Conservation (phyloP, 2,329 filamentous ascomycete genomes). For the Colletotrichum melonis region DNA sequence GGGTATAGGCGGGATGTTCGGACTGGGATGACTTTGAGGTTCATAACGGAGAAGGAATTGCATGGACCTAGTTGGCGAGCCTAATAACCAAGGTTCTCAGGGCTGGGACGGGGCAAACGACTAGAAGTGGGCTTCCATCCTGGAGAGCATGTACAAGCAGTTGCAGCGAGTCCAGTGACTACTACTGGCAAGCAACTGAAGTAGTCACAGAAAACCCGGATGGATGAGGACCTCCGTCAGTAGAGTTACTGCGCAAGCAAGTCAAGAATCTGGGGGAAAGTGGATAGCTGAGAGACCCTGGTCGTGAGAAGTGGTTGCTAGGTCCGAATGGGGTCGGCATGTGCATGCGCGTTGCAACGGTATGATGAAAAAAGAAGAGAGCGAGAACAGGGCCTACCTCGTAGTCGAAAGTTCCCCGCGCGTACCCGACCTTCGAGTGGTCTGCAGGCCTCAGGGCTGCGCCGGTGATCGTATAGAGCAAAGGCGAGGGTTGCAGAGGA, state of each 20-base stretch:
- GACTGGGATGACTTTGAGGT: conserved; percentile 2
- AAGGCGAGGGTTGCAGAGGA: conserved; percentile 15
- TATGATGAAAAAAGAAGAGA: conserved; percentile 24
- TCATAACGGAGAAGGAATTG: conserved; percentile 9
- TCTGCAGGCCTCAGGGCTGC: conserved; percentile 1
- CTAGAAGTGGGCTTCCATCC: neutral
- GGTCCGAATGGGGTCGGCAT: conserved; percentile 2
- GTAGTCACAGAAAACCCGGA: neutral
- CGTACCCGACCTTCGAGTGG: conserved; percentile 2
- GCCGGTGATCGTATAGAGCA: neutral
- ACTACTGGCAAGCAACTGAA: neutral
- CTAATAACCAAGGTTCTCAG: neutral
- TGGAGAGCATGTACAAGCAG: too few species aligned
- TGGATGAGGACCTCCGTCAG: neutral
- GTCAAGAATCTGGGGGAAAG: conserved; percentile 1
- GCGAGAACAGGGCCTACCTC: neutral
- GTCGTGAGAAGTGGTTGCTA: neutral
- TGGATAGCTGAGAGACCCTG: neutral
- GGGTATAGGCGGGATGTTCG: neutral
- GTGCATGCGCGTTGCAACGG: conserved; percentile 16
- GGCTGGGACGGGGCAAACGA: neutral
- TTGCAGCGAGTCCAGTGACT: neutral
- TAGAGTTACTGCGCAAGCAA: neutral
- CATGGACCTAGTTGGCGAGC: conserved; percentile 10
- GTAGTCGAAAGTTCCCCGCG: conserved; percentile 4